Conservation (phyloP, 2,329 filamentous ascomycete genomes). For the Aspergillus carbonarius region DNA sequence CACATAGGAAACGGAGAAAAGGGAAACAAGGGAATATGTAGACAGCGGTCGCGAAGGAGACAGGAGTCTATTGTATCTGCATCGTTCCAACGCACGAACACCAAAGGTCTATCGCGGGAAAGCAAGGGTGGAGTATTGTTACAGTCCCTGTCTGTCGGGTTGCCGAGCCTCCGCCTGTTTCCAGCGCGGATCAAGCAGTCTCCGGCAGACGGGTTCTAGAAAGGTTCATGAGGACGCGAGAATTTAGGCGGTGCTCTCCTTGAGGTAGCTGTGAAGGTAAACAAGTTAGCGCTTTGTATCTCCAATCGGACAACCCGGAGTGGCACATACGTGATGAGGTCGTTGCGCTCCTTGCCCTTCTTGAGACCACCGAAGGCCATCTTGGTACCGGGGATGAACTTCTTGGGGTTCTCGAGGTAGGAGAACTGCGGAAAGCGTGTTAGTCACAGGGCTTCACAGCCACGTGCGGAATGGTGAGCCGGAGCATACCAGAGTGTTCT, state of each 20-base stretch:
- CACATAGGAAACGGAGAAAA: constrained; percentile 17
- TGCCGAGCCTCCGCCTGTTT: constrained; percentile 19
- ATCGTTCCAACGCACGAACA: constrained; percentile 20
- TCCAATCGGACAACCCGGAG: not conserved
- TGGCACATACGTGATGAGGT: constrained; percentile 85
- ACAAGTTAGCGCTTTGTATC: constrained; percentile 16
- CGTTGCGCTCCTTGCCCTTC: constrained; percentile 99
- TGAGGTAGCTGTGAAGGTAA: constrained; percentile 35
- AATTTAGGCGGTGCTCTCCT: constrained; percentile 39
- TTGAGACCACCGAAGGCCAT: constrained; percentile 99
- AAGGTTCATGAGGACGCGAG: constrained; percentile 7
- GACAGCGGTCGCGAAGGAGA: constrained; percentile 18
- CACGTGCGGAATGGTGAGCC: not conserved
- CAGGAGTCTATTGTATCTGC: constrained; percentile 27
- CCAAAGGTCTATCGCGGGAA: constrained; percentile 36
- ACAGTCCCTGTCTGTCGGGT: constrained; percentile 30
- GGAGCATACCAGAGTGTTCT: constrained; percentile 72
- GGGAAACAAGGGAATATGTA: constrained; percentile 18
- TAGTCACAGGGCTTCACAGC: constrained; percentile 7
- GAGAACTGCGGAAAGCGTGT: constrained; percentile 62
- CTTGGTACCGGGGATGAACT: constrained; percentile 99
- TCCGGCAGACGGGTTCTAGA: constrained; percentile 8
- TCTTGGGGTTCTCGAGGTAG: constrained; percentile 99
- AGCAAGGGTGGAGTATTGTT: constrained; percentile 36
- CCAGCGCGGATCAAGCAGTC: constrained; percentile 17